phyloP scores from a whole-genome alignment of 768 basidiomycete genomes.

The Mycena pura region DNA sequence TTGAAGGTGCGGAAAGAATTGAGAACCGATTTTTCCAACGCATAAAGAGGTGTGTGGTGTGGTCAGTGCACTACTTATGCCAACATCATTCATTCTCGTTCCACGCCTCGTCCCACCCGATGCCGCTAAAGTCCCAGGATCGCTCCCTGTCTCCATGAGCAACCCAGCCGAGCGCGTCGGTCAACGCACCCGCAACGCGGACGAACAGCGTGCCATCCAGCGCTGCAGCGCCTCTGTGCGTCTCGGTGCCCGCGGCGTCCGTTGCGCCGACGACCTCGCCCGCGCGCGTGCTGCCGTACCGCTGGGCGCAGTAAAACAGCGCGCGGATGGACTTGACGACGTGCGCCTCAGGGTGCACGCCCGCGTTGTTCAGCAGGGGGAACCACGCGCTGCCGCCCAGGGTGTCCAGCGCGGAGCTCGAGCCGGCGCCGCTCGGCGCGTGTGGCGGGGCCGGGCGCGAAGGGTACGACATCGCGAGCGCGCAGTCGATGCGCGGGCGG shows the following conservation, averaged over 20 bases:
- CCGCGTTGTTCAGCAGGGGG: constrained; percentile 47
- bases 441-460: constrained; percentile 40
- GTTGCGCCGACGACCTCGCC: constrained; percentile 53
- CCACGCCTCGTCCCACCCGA: constrained; percentile 69
- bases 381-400: constrained; percentile 55
- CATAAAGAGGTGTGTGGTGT: too few species aligned
- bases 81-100: not conserved
- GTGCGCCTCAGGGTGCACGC: constrained; percentile 59
- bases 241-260: constrained; percentile 43
- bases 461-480: constrained; percentile 52
- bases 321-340: constrained; percentile 56
- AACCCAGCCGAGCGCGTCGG: constrained; percentile 64
- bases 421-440: not conserved
- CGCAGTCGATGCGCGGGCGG: constrained; percentile 57
- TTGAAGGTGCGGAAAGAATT: too few species aligned
- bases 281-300: constrained; percentile 50
- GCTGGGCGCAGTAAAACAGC: constrained; percentile 53
- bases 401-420: not conserved
- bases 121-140: constrained; percentile 61
- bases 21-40: too few species aligned
- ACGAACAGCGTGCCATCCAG: constrained; percentile 66
- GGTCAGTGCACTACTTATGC: too few species aligned
- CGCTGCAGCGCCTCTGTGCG: constrained; percentile 47
- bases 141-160: constrained; percentile 53
- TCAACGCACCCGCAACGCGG: constrained; percentile 61